These are phyloP conservation scores for Cryptococcus sp. DNA, from an alignment of 1,284 basidiomycete species.

Conservation along the genomic window DNA sequence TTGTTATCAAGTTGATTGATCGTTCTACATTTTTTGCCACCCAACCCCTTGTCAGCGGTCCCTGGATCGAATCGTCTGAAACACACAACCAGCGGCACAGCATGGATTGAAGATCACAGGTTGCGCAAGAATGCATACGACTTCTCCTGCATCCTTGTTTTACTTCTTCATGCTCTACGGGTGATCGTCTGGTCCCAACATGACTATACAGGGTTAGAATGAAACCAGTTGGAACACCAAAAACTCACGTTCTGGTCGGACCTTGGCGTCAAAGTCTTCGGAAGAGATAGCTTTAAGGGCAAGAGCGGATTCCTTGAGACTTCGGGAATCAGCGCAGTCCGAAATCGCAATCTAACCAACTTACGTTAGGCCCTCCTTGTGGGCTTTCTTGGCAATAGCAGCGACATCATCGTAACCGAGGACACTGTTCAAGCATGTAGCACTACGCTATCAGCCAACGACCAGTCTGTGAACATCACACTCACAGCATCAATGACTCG, in stretches of 20 bases:
- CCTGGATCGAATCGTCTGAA: too few species aligned
- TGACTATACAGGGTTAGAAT: constrained; percentile 28
- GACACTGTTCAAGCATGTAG: constrained; percentile 39
- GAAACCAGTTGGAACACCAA: neutral
- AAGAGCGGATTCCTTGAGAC: constrained; percentile 87
- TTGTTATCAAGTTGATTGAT: neutral
- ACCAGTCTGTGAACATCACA: constrained; percentile 20
- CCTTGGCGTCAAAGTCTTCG: constrained; percentile 93
- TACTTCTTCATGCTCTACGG: too few species aligned
- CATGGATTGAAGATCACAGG: too few species aligned
- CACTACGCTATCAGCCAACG: constrained; percentile 9
- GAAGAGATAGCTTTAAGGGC: constrained; percentile 76
- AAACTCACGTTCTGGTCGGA: constrained; percentile 70
- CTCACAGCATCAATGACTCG: constrained; percentile 90
- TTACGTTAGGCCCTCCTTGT: constrained; percentile 88
- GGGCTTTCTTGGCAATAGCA: constrained; percentile 98
- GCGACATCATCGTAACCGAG: constrained; percentile 64
- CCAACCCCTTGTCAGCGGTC: neutral
- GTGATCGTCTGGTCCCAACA: constrained; percentile 44
- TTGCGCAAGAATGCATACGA: too few species aligned
- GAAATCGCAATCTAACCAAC: constrained; percentile 4
- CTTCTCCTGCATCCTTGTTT: too few species aligned
- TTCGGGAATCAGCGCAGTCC: constrained; percentile 6
- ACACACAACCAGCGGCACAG: too few species aligned
- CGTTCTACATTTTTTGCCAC: neutral